Evolutionary conservation across 306 rosid species (phyloP), one percentile per base, ranked within the genome.

Genomic region (Sophora flavescens): DNA sequence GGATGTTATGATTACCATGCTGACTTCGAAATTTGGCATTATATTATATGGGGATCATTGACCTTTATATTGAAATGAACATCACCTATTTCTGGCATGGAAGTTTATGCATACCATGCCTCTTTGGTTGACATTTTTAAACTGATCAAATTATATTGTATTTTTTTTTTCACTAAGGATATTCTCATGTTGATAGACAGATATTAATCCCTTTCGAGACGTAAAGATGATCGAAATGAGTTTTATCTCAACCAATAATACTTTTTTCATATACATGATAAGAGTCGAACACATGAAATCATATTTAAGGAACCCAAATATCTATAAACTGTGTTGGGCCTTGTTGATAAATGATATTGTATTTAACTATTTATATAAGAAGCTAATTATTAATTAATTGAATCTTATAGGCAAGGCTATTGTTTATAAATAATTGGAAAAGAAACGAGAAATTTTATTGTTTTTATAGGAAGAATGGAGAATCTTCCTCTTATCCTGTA

Each of bases 71-170:
- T 63, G 65, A 79, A 69, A 66, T 28, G 45, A 75, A 36, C 87
- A 79, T 63, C 74, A 75, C 51, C 45, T 17, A 36, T 70, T 77
- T 70, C 78, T 7, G 59, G 80, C 79, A 65, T 84, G 57, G 75
- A 56, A 39, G 18, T n/a, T 80, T 65, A 78, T 72, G 62, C 77
- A 65, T 6, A 64, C 54, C 79, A 79, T 75, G 81, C 81, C 68
- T 56, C 78, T 58, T 70, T 26, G 72, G 58, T 60, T 67, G 77
- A 60, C 83, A 58, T 73, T 44, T 15, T 60, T 63, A 79, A 66
- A n/a, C 53, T 28, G 3, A 63, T 69, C 45, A 69, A 45, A 78
- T 52, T 78, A 53, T 53, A 44, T 50, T 59, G 14, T 47, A 33
- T 11, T 22, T 71, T n/a, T n/a, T n/a, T n/a, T n/a, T n/a, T n/a